Evolutionary conservation across 495 filamentous ascomycete species (phyloP).

Genomic region (Cenococcum geophilum): DNA sequence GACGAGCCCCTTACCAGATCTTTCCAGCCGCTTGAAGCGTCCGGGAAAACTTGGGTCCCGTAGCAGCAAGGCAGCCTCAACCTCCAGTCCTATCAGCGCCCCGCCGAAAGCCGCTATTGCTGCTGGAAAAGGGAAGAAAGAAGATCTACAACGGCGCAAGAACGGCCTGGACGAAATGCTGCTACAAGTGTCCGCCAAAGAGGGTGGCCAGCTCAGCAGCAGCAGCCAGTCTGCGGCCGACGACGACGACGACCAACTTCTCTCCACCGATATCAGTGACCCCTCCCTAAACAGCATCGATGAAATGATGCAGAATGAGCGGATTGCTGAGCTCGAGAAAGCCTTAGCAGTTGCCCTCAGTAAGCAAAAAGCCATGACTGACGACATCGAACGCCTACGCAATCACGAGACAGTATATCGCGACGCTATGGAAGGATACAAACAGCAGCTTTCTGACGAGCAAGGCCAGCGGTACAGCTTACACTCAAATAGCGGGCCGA

Average conservation of each 20-base stretch:
- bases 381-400: constrained; percentile 20
- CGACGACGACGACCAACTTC: constrained; percentile 8
- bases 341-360: constrained; percentile 16
- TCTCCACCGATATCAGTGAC: not conserved
- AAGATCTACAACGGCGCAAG: constrained; percentile 26
- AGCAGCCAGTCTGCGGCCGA: constrained; percentile 10
- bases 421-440: constrained; percentile 20
- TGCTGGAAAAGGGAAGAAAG: constrained; percentile 21
- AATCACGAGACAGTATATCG: constrained; percentile 17
- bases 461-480: constrained; percentile 3
- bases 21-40: constrained; percentile 25
- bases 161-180: constrained; percentile 28
- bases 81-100: constrained; percentile 12
- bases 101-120: constrained; percentile 26
- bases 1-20: constrained; percentile 9
- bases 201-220: constrained; percentile 1
- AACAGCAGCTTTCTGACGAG: constrained; percentile 12
- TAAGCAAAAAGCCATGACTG: constrained; percentile 22
- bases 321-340: constrained; percentile 25
- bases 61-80: constrained; percentile 13
- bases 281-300: constrained; percentile 13
- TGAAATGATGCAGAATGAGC: constrained; percentile 9
- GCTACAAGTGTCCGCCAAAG: constrained; percentile 10
- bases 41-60: constrained; percentile 10
- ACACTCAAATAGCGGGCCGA: not conserved